Evolutionary conservation across 148 eudicot species (phyloP).

Genomic region (Simmondsia chinensis): DNA sequence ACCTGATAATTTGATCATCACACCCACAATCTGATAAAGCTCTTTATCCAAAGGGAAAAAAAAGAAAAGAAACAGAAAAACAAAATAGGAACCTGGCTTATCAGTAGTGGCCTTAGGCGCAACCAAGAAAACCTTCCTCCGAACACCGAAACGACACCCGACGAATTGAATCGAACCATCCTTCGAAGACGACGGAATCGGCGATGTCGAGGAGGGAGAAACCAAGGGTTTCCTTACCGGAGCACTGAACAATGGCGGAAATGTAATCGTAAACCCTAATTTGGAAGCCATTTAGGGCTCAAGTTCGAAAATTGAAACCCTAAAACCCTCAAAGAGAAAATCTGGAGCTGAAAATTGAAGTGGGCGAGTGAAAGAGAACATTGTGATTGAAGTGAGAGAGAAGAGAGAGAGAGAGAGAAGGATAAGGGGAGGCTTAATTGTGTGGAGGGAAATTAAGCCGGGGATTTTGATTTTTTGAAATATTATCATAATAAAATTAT

Average conservation of each 20-base stretch:
- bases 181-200: constrained; percentile 21
- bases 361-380: constrained; percentile 8
- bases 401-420: constrained; percentile 6
- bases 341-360: no score
- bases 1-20: no score
- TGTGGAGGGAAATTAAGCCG: constrained; percentile 40
- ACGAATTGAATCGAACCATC: constrained; percentile 28
- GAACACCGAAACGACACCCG: constrained; percentile 23
- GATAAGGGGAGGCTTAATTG: constrained; percentile 42
- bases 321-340: no score
- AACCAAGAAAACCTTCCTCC: constrained; percentile 30
- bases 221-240: constrained; percentile 30
- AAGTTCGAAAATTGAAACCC: background rate
- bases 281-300: constrained; percentile 56
- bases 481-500: background rate
- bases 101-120: constrained; percentile 70
- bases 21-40: background rate
- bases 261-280: constrained; percentile 37
- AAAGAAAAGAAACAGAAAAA: background rate
- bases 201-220: constrained; percentile 17
- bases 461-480: background rate
- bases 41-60: background rate
- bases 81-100: constrained; percentile 44
- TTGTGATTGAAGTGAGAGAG: constrained; percentile 13
- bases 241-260: constrained; percentile 34